These are phyloP conservation scores for Colletotrichum sp. DNA, from an alignment of 2,329 filamentous ascomycete species.

Conservation along the genomic window DNA sequence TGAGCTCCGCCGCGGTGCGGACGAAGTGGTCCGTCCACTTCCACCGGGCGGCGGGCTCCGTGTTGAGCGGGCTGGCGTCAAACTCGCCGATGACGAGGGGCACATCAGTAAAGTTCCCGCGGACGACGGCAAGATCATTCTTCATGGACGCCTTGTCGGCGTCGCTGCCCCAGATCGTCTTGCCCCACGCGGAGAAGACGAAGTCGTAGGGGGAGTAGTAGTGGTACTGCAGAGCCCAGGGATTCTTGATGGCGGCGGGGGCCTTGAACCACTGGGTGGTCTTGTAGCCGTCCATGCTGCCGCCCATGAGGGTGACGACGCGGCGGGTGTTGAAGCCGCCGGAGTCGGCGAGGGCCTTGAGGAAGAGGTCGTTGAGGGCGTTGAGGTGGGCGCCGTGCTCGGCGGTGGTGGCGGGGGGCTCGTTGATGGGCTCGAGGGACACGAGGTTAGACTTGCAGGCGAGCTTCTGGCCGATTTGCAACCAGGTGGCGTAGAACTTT, in stretches of 20 bases:
- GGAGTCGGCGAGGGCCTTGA: slow-evolving; percentile 55
- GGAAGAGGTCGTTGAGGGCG: slow-evolving; percentile 60
- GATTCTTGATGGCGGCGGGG: slow-evolving; percentile 54
- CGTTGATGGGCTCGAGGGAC: slow-evolving; percentile 65
- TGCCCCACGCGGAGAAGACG: slow-evolving; percentile 57
- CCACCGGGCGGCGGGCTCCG: slow-evolving; percentile 62
- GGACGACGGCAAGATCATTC: slow-evolving; percentile 53
- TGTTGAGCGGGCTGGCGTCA: slow-evolving; percentile 51
- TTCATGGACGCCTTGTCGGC: slow-evolving; percentile 54
- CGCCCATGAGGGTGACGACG: slow-evolving; percentile 60
- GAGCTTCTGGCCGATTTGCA: slow-evolving; percentile 59
- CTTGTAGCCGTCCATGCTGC: slow-evolving; percentile 50
- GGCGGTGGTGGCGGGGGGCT: slow-evolving; percentile 57
- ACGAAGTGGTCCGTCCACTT: slow-evolving; percentile 61
- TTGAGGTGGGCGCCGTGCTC: slow-evolving; percentile 56
- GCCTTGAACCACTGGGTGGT: slow-evolving; percentile 59
- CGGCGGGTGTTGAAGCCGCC: slow-evolving; percentile 60
- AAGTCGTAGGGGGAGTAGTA: slow-evolving; percentile 64
- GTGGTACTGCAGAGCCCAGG: slow-evolving; percentile 66
- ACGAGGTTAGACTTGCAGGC: slow-evolving; percentile 59
- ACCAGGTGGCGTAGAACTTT: slow-evolving; percentile 60
- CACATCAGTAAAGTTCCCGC: slow-evolving; percentile 58
- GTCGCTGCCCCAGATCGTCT: slow-evolving; percentile 63
- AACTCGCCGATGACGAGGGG: slow-evolving; percentile 65
- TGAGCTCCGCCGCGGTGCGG: slow-evolving; percentile 51